Evolutionary conservation across 208 protist genomes (phyloP), one percentile per base, ranked within the genome.

Genomic region (Leishmania turanica): DNA sequence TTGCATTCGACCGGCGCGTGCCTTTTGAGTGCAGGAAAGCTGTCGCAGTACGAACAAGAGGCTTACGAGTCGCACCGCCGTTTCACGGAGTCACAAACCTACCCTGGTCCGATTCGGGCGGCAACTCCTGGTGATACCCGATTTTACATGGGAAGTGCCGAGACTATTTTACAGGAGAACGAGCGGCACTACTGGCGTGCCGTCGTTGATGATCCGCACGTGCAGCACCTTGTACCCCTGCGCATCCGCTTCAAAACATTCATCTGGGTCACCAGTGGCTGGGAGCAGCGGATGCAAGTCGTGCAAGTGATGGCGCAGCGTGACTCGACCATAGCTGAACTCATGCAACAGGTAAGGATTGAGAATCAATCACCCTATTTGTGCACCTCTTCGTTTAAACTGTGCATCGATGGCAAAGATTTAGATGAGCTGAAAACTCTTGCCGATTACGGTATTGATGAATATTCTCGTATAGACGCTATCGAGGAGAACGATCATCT

Each of bases 311-410:
- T 95, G 86, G 90, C 88, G 13, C 87, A 88, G 31, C 81, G 80
- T n/a, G 87, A 96, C 76, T 84, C 87, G 21, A 96, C 89, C 31
- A 86, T 97, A 45, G 77, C 87, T 24, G 87, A 95, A 58, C 24
- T 97, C 21, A 92, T 96, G 72, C 82, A 97, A 19, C 87, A 91
- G 62, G 88, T 97, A 21, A 83, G 70, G 27, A 79, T 96, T 27
- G 92, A 97, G 72, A 97, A 97, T 69, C 91, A 95, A 77, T 96
- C 91, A 17, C 94, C 94, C 4, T 97, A 97, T 75, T 71, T 97
- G 34, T 95, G 91, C 77, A 89, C 81, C 1, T 93, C 87, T 13
- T 27, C 88, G 5, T 91, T 97, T 84, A 85, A 78, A 47, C 87
- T 97, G 51, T 85, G 83, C 53, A 89, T 96, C 60, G 91, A 95